Evolutionary conservation across 805 yeast species (phyloP).

Genomic region (Candida ulmi): DNA sequence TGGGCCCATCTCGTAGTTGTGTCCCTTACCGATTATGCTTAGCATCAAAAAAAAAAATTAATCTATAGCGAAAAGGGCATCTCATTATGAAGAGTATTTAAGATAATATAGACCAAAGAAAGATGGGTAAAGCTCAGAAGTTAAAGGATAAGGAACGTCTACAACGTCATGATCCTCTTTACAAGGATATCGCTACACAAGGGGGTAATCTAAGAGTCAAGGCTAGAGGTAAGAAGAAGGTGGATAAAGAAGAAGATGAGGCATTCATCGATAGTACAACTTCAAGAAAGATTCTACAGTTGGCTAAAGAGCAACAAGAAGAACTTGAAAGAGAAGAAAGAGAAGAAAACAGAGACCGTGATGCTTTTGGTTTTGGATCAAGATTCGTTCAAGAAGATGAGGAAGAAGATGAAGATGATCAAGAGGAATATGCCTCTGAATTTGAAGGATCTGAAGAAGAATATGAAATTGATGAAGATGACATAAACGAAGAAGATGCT

Average conservation of each 20-base stretch:
- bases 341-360: constrained; percentile 23
- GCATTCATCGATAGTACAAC: constrained; percentile 72
- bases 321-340: constrained; percentile 72
- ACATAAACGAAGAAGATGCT: constrained; percentile 75
- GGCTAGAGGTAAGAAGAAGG: constrained; percentile 31
- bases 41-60: background rate
- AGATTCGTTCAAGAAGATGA: constrained; percentile 48
- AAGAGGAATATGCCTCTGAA: constrained; percentile 39
- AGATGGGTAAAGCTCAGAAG: constrained; percentile 64
- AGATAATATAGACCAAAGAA: background rate
- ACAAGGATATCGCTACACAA: constrained; percentile 69
- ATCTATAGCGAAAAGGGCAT: background rate
- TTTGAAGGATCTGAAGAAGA: constrained; percentile 43
- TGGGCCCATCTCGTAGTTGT: background rate
- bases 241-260: constrained; percentile 42
- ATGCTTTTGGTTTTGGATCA: constrained; percentile 24
- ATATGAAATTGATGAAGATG: constrained; percentile 57
- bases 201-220: constrained; percentile 60
- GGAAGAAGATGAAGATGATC: constrained; percentile 30
- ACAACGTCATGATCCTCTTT: constrained; percentile 77
- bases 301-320: constrained; percentile 91
- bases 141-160: constrained; percentile 61
- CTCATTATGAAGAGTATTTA: background rate
- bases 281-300: constrained; percentile 78
- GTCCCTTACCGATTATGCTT: background rate